Evolutionary conservation across 148 eudicot genomes (phyloP), one percentile per base, ranked within the genome.

Genomic region (Arctostaphylos glauca): DNA sequence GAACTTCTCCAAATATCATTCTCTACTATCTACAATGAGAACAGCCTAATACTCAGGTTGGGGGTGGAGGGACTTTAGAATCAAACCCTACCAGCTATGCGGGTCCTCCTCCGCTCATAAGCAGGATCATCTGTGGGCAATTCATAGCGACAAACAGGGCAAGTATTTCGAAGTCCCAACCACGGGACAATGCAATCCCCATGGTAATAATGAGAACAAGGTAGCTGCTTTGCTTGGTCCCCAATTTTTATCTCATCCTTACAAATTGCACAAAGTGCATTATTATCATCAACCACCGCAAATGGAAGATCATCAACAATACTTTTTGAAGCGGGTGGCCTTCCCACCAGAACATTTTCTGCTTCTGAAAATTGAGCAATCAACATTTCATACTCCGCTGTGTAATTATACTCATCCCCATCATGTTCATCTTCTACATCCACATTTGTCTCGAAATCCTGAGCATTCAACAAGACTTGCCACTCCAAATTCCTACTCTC

Each of bases 121-220:
- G 87, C 93, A 83, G 89, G 87, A 80, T 93, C 92, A 88, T 91
- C 96, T 0, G 96, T 93, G 14, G 92, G 92, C 89, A 93, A 84
- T 77, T 93, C 94, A 75, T 86, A 84, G 2, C 94, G 90, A 84
- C 96, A 93, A 6, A 93, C 91, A 41, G 96, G 96, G 74, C 96
- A 93, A 3, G 96, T 90, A 66, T 93, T 93, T 82, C 96, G 82
- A 48, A 93, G 91, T 15, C 85, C 86, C 56, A 93, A 85, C 96
- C 96, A 93, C 0, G 96, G 96, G 59, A 91, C 31, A 73, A 93
- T 93, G 77, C 96, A 93, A 41, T 89, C 92, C 4, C 90, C 91
- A 86, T 93, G 94, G 83, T 89, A 93, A 25, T 83, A 81, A 79
- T 93, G 96, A 3, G 86, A 83, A 82, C 96, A 93, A 78, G 96